Evolutionary conservation across 768 basidiomycete species (phyloP).

Genomic region (Trametes sanguinea): DNA sequence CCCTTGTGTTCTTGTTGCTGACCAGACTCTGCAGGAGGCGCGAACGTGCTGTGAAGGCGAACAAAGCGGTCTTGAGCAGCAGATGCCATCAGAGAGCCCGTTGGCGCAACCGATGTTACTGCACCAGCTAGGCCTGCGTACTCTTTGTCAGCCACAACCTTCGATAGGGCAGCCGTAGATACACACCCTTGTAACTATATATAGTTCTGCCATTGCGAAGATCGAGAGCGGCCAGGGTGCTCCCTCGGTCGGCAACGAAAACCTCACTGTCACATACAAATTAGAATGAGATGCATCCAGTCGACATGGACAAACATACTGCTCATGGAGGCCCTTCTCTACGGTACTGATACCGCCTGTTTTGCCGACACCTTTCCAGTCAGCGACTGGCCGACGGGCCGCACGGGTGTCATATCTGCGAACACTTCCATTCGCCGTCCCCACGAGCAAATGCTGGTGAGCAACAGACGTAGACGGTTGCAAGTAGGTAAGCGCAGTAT

Average conservation of each 20-base stretch:
- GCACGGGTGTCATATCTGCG: slow-evolving; percentile 78
- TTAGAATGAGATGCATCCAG: not conserved
- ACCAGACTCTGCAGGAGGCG: slow-evolving; percentile 51
- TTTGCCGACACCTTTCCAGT: slow-evolving; percentile 64
- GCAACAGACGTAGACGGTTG: slow-evolving; percentile 37
- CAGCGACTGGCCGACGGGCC: slow-evolving; percentile 63
- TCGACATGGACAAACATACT: slow-evolving; percentile 48
- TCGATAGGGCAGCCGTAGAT: not conserved
- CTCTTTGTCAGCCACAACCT: not conserved
- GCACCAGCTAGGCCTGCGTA: slow-evolving; percentile 69
- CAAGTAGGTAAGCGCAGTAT: slow-evolving; percentile 67
- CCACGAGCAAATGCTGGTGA: slow-evolving; percentile 60
- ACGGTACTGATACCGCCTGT: slow-evolving; percentile 61
- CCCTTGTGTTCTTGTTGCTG: slow-evolving; percentile 59
- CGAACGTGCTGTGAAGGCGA: slow-evolving; percentile 64
- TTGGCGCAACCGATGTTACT: slow-evolving; percentile 61
- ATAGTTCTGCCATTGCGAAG: slow-evolving; percentile 62
- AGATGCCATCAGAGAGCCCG: slow-evolving; percentile 57
- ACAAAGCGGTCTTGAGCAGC: slow-evolving; percentile 68
- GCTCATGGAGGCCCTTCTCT: slow-evolving; percentile 58
- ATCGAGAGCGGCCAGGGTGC: slow-evolving; percentile 66
- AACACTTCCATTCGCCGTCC: slow-evolving; percentile 73
- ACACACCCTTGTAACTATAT: slow-evolving; percentile 68
- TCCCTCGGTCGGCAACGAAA: slow-evolving; percentile 68
- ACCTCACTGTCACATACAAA: slow-evolving; percentile 51